Percentiles rank a stretch among this genome's conserved stretches.
These are phyloP conservation scores for Coemansia sp. DNA, from an alignment of 371 early-diverging fungal species.

Conservation along the genomic window DNA sequence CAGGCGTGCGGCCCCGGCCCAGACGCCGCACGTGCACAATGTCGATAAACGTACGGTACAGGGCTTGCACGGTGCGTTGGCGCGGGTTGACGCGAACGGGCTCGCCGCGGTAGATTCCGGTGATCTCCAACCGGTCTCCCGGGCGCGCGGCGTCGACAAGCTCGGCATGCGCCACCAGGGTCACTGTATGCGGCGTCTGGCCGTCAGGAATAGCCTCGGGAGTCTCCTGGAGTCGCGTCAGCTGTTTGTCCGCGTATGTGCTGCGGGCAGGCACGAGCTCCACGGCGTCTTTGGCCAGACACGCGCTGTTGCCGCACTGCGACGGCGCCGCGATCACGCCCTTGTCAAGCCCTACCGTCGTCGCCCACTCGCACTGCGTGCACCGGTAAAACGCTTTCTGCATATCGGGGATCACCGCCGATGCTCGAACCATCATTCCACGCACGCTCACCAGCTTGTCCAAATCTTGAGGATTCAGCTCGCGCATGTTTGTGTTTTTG, in stretches of 20 bases:
- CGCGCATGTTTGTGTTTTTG: conserved; percentile 83
- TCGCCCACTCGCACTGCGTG: conserved; percentile 78
- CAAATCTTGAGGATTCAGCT: conserved; percentile 94
- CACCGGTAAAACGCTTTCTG: conserved; percentile 92
- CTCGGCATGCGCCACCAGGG: conserved; percentile 90
- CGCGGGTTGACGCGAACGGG: conserved; percentile 95
- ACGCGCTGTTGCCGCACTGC: conserved; percentile 79
- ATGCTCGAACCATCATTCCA: conserved; percentile 93
- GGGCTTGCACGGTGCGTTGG: conserved; percentile 85
- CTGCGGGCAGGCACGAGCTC: conserved; percentile 91
- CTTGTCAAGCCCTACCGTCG: conserved; percentile 83
- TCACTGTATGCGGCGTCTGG: conserved; percentile 97
- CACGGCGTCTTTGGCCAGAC: conserved; percentile 80
- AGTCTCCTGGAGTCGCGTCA: conserved; percentile 96
- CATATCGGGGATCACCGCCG: conserved; percentile 95
- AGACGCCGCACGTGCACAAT: conserved; percentile 88
- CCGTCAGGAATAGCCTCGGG: conserved; percentile 98
- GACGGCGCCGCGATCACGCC: conserved; percentile 93
- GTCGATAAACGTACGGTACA: conserved; percentile 97
- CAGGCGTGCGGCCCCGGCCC: conserved; percentile 69
- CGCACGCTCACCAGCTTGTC: conserved; percentile 96
- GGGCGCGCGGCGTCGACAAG: conserved; percentile 95
- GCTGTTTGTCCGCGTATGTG: conserved; percentile 94
- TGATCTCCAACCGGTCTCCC: conserved; percentile 95
- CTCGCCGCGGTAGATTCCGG: conserved; percentile 95